A percentile compares a stretch with the other conserved stretches of the same genome.
phyloP scores from a whole-genome alignment of 176 grass and related monocot species.

The Luzula sylvatica region DNA sequence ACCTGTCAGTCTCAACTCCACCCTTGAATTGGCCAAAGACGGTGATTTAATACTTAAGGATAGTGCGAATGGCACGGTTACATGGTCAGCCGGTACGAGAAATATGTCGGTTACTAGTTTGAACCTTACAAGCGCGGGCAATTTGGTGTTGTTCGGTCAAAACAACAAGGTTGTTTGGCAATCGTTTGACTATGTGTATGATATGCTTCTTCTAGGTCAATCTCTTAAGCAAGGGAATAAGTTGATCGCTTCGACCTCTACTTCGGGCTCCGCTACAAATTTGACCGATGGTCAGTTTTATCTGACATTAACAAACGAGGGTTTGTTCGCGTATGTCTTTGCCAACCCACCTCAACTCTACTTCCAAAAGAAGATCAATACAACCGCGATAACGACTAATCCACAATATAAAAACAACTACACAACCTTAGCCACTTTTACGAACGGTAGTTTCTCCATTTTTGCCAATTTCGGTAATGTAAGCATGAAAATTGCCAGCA shows the following conservation, averaged over 20 bases:
- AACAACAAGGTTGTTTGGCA: not conserved
- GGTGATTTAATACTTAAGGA: slow-evolving; percentile 15
- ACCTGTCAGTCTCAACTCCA: slow-evolving; percentile 3
- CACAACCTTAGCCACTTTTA: slow-evolving; percentile 10
- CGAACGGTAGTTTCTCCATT: not conserved
- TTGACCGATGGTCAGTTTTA: slow-evolving; percentile 18
- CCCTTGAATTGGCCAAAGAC: slow-evolving; percentile 9
- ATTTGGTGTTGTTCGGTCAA: slow-evolving; percentile 6
- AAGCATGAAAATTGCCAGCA: slow-evolving; percentile 9
- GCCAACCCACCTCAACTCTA: slow-evolving; percentile 2
- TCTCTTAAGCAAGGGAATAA: slow-evolving; percentile 10
- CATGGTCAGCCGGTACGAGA: slow-evolving; percentile 10
- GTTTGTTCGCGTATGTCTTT: slow-evolving; percentile 11
- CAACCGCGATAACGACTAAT: not conserved
- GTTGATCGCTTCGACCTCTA: not conserved
- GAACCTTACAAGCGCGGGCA: slow-evolving; percentile 12
- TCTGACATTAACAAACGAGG: slow-evolving; percentile 8
- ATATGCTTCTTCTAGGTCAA: slow-evolving; percentile 18
- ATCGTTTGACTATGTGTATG: slow-evolving; percentile 6
- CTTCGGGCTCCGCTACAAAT: not conserved
- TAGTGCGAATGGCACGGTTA: not conserved
- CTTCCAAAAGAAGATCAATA: slow-evolving; percentile 16
- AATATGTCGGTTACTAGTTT: slow-evolving; percentile 10
- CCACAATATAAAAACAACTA: slow-evolving; percentile 19
- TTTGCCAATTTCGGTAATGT: slow-evolving; percentile 12